Evolutionary conservation across 192 early-diverging fungal species (phyloP), one percentile per base, ranked within the genome.

Genomic region (Chytriomyces confervae): DNA sequence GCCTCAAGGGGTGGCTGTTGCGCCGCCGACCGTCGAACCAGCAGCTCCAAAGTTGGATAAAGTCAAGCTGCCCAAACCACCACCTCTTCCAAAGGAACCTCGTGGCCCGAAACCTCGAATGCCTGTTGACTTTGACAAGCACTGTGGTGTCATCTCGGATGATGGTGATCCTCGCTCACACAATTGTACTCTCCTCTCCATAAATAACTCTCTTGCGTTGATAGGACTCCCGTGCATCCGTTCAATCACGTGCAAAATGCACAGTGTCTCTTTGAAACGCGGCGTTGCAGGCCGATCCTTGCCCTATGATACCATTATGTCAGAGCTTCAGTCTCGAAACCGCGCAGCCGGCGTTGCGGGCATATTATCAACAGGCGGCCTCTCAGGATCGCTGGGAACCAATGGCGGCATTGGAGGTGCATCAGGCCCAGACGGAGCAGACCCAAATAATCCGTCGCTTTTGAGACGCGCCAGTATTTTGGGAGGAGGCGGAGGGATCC

Each of bases 161-260:
- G 9, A 13, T 10, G 72, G 72, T 72, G 11, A 8, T 20, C 20
- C 53, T 57, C 53, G 20, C 53, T n/a, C 13, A 1, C 53, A 57
- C 53, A 57, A 57, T 57, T 57, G 16, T n/a, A 5, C 53, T 36
- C 53, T 57, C 20, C 53, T 57, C 53, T 57, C 53, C 13, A 27
- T 23, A 65, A 13, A 65, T 16, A 65, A 60, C 16, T 5, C 23
- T 61, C 57, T 66, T 79, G 47, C 77, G 84, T 27, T 89, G 91
- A 1, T 89, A 47, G 87, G 85, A 11, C 65, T 80, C 60, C 88
- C 88, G 0, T 98, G 97, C 82, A 85, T 90, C 61, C 92, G 97
- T 53, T 94, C 95, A 57, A 88, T 98, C 13, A 98, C 95, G 43
- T 98, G 97, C 86, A 98, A 98, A 79, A 96, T 94, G 5, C 97